These are phyloP conservation scores for Naganishia sp. DNA, from an alignment of 1,284 basidiomycete genomes.

Conservation along the genomic window DNA sequence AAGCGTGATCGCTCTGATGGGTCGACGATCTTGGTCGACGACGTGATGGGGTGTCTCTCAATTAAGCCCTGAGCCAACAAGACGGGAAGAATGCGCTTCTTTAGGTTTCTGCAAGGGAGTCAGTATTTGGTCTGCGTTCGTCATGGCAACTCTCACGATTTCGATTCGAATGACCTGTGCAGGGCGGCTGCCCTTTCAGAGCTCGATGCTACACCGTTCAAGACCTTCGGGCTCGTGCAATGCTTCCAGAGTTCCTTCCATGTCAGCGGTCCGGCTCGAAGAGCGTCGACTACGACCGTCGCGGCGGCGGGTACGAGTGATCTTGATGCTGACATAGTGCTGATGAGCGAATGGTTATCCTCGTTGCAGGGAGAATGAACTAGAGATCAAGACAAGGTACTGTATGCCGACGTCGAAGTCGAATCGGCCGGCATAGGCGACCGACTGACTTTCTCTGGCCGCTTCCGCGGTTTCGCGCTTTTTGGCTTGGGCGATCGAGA, in stretches of 20 bases:
- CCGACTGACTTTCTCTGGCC: neutral
- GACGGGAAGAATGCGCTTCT: constrained; percentile 45
- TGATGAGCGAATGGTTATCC: neutral
- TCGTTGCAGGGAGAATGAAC: neutral
- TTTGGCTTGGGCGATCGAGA: constrained; percentile 3
- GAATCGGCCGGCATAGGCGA: neutral
- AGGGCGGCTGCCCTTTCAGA: neutral
- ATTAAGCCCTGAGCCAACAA: constrained; percentile 45
- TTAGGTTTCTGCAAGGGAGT: constrained; percentile 42
- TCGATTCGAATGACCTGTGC: constrained; percentile 25
- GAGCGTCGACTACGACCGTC: constrained; percentile 23
- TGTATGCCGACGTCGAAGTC: neutral
- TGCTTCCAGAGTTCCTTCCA: constrained; percentile 32
- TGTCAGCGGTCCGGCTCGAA: constrained; percentile 30
- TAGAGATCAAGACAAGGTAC: no score
- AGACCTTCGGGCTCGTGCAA: neutral
- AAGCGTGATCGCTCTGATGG: constrained; percentile 6
- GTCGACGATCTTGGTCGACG: constrained; percentile 7
- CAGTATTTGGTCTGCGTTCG: neutral
- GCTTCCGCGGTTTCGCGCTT: constrained; percentile 8
- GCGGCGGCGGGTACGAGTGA: constrained; percentile 33
- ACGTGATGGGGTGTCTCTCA: constrained; percentile 30
- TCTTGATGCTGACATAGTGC: constrained; percentile 13
- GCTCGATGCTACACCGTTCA: neutral
- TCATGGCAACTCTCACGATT: constrained; percentile 15